phyloP scores from a whole-genome alignment of 2,329 filamentous ascomycete species.

The Monilinia aucupariae region DNA sequence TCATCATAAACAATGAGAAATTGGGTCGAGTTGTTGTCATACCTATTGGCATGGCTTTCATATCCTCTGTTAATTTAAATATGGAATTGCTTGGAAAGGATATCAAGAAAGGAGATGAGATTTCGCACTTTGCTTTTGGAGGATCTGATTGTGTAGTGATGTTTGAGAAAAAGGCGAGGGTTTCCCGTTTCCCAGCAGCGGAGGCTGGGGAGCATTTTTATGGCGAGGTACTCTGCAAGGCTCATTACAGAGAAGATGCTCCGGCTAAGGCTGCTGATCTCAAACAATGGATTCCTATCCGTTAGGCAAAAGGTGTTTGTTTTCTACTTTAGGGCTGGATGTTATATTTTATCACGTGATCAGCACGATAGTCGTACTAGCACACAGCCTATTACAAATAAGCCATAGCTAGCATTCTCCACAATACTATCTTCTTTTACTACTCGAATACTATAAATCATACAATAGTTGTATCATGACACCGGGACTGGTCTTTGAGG shows the following conservation, averaged over 20 bases:
- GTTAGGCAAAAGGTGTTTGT: not conserved
- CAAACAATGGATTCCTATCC: not conserved
- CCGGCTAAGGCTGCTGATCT: not conserved
- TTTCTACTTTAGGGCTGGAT: not conserved
- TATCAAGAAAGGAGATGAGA: constrained; percentile 40
- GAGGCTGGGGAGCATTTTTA: constrained; percentile 13
- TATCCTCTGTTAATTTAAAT: constrained; percentile 39
- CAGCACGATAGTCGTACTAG: too few species aligned
- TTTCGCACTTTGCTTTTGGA: constrained; percentile 42
- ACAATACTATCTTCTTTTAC: too few species aligned
- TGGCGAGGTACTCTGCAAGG: constrained; percentile 9
- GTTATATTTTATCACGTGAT: too few species aligned
- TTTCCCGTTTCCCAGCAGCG: constrained; percentile 4
- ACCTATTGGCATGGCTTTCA: constrained; percentile 42
- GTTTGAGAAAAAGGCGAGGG: constrained; percentile 30
- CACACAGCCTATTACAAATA: too few species aligned
- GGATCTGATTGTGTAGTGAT: constrained; percentile 41
- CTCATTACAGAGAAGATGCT: not conserved
- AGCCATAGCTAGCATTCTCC: too few species aligned
- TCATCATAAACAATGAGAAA: constrained; percentile 37
- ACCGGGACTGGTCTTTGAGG: too few species aligned
- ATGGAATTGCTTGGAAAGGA: constrained; percentile 20
- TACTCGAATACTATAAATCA: too few species aligned
- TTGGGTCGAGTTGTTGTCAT: constrained; percentile 39
- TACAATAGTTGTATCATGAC: too few species aligned